Conservation (phyloP, 1,139 yeast genomes). For the Protomyces pachydermus region DNA sequence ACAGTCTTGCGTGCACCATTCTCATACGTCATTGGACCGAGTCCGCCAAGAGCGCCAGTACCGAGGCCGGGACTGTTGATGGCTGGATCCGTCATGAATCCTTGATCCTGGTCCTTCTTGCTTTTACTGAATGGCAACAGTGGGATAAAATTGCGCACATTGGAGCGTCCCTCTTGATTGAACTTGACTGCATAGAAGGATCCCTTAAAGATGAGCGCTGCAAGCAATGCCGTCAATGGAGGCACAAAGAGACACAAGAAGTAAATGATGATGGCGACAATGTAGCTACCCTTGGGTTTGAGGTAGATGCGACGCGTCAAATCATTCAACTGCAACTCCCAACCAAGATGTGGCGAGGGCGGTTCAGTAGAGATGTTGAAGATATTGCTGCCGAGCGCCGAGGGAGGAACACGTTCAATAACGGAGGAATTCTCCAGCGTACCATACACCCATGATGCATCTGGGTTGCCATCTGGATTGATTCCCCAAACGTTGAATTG, state of each 20-base stretch:
- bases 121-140: conserved; percentile 17
- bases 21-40: not conserved
- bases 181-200: conserved; percentile 29
- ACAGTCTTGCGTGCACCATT: conserved; percentile 25
- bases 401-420: conserved; percentile 25
- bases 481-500: conserved; percentile 29
- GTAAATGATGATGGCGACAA: conserved; percentile 25
- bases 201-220: conserved; percentile 27
- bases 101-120: conserved; percentile 2
- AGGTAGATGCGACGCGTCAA: conserved; percentile 6
- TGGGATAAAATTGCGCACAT: conserved; percentile 24
- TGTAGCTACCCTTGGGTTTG: conserved; percentile 19
- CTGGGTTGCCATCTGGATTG: conserved; percentile 26
- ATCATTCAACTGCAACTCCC: conserved; percentile 24
- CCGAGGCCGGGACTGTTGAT: conserved; percentile 13
- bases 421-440: conserved; percentile 14
- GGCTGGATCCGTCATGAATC: conserved; percentile 19
- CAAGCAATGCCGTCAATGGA: conserved; percentile 18
- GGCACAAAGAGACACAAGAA: conserved; percentile 25
- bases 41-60: conserved; percentile 8
- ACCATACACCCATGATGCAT: conserved; percentile 27
- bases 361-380: conserved; percentile 28
- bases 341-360: conserved; percentile 14
- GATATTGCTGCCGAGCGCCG: conserved; percentile 22
- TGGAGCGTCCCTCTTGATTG: conserved; percentile 25